Evolutionary conservation across 2,329 filamentous ascomycete genomes (phyloP).

Genomic region (Colletotrichum orbiculare): DNA sequence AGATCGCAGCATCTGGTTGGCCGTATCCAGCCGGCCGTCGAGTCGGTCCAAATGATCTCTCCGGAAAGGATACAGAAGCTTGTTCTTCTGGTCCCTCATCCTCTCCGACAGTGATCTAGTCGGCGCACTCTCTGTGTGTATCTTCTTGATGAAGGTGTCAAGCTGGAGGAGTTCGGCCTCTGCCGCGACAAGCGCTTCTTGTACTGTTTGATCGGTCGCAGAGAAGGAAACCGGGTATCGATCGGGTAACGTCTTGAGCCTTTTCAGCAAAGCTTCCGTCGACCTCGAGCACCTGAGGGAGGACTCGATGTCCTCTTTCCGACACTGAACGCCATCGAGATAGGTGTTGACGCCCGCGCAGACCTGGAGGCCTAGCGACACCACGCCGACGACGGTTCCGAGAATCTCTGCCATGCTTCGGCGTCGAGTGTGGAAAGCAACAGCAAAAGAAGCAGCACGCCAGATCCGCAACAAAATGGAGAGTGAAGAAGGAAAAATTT

Average conservation of each 20-base stretch:
- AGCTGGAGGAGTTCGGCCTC: neutral
- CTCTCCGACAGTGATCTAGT: neutral
- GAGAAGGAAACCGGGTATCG: too few relatives aligned
- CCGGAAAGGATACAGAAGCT: neutral
- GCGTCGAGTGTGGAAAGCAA: too few relatives aligned
- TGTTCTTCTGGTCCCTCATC: neutral
- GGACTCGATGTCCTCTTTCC: neutral
- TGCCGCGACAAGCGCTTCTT: neutral
- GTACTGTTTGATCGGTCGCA: rapidly evolving
- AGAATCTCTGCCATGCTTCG: conserved; percentile 3
- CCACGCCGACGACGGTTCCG: neutral
- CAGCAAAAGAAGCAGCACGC: too few relatives aligned
- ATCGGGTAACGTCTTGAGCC: too few relatives aligned
- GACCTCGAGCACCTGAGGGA: neutral
- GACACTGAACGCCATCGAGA: conserved; percentile 9
- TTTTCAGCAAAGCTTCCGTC: neutral
- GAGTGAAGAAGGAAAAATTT: too few relatives aligned
- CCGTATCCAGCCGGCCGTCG: neutral
- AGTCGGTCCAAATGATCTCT: conserved; percentile 2
- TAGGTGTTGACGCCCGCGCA: neutral
- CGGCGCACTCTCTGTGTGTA: neutral
- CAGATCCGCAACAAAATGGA: too few relatives aligned
- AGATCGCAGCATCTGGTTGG: neutral
- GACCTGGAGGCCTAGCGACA: conserved; percentile 4
- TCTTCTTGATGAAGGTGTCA: neutral